phyloP scores from a whole-genome alignment of 805 yeast genomes.

The Candida taoyuanica region DNA sequence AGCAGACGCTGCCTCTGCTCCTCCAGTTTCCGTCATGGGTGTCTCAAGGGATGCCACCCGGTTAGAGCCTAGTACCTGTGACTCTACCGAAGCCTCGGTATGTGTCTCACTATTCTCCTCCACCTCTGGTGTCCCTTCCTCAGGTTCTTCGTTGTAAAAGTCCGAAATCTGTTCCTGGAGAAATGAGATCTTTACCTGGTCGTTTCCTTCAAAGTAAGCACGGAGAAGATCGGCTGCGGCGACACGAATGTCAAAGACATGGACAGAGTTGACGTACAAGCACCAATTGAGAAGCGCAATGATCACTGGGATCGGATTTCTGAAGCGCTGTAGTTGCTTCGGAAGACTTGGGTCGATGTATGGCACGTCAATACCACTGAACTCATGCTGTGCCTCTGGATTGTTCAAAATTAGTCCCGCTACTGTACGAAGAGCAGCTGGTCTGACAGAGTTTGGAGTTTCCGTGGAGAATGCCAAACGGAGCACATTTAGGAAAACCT shows the following conservation, averaged over 20 bases:
- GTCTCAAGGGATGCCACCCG: neutral
- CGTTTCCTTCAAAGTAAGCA: conserved; percentile 63
- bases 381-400: conserved; percentile 58
- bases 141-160: conserved; percentile 29
- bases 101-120: neutral
- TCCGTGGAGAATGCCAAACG: conserved; percentile 64
- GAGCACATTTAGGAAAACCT: conserved; percentile 60
- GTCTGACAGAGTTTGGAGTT: conserved; percentile 63
- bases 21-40: conserved; percentile 1
- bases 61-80: neutral
- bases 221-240: conserved; percentile 65
- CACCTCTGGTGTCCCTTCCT: conserved; percentile 5
- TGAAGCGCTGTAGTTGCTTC: conserved; percentile 25
- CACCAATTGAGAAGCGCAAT: conserved; percentile 81
- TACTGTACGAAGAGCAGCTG: conserved; percentile 64
- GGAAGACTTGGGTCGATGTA: conserved; percentile 73
- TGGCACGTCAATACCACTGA: conserved; percentile 86
- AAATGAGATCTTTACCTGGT: conserved; percentile 56
- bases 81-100: neutral
- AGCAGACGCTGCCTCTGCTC: neutral
- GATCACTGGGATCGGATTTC: conserved; percentile 57
- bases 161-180: conserved; percentile 57
- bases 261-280: conserved; percentile 72
- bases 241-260: conserved; percentile 73
- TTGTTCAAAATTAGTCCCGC: conserved; percentile 74